These are phyloP conservation scores for Thelonectria olida DNA, from an alignment of 2,329 filamentous ascomycete species.

Conservation along the genomic window DNA sequence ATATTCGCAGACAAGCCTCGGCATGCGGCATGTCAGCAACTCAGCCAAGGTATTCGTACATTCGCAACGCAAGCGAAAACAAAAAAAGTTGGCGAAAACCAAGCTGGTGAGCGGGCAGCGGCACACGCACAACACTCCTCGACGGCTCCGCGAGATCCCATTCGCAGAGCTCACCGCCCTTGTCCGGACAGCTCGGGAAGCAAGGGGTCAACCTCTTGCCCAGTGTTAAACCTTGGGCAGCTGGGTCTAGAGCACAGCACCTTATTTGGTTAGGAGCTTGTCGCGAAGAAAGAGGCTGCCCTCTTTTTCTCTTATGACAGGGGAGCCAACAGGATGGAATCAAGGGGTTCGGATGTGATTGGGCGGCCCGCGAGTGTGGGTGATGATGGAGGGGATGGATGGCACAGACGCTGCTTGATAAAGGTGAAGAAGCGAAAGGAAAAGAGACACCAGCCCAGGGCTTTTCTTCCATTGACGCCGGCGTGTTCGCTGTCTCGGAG, in stretches of 20 bases:
- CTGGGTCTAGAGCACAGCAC: too few relatives aligned
- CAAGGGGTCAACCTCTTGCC: too few relatives aligned
- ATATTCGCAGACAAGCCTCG: not conserved
- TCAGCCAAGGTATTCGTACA: not conserved
- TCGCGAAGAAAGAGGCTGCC: not conserved
- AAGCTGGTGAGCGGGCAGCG: conserved; percentile 21
- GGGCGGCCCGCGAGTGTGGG: conserved; percentile 8
- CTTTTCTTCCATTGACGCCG: too few relatives aligned
- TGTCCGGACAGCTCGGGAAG: conserved; percentile 39
- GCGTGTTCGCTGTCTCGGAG: not conserved
- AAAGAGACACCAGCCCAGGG: too few relatives aligned
- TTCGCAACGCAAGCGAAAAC: conserved; percentile 9
- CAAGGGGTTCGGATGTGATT: conserved; percentile 12
- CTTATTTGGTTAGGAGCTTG: too few relatives aligned
- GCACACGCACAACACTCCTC: too few relatives aligned
- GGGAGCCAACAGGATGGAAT: not conserved
- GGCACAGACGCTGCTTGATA: not conserved
- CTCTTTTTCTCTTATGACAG: not conserved
- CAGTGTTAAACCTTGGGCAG: conserved; percentile 15
- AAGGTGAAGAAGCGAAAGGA: not conserved
- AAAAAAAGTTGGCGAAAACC: conserved; percentile 17
- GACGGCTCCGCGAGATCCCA: conserved; percentile 36
- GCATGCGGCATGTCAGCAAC: not conserved
- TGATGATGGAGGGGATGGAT: conserved; percentile 14
- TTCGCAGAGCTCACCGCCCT: conserved; percentile 33